Evolutionary conservation across 768 basidiomycete species (phyloP).

Genomic region (Rhizopogon salebrosus): DNA sequence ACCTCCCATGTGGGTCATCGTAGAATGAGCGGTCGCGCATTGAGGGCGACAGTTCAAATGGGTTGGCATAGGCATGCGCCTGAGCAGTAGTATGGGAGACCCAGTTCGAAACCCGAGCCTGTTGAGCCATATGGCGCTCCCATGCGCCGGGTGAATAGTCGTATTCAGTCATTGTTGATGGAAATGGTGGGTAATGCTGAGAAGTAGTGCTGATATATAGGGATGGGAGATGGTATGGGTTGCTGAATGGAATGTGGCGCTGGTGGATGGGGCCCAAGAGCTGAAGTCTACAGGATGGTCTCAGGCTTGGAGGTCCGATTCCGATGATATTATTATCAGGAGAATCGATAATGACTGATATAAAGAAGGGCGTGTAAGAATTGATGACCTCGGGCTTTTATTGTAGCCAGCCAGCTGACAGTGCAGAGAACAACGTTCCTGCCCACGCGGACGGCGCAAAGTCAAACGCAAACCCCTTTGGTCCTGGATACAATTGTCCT

Average conservation of each 20-base stretch:
- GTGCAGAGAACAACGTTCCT: conserved; percentile 2
- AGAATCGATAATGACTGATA: conserved; percentile 8
- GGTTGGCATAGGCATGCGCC: conserved; percentile 21
- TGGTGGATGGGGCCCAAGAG: not conserved
- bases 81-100: conserved; percentile 35
- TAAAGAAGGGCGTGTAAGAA: conserved; percentile 1
- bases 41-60: conserved; percentile 24
- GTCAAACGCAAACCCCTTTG: too few relatives aligned
- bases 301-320: not conserved
- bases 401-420: conserved; percentile 2
- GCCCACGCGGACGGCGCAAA: conserved; percentile 4
- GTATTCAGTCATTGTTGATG: conserved; percentile 46
- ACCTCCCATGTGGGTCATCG: conserved; percentile 6
- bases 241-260: not conserved
- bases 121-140: conserved; percentile 41
- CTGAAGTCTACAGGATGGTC: too few relatives aligned
- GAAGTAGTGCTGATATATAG: conserved; percentile 9
- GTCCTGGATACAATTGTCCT: not conserved
- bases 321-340: conserved; percentile 3
- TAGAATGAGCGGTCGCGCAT: conserved; percentile 27
- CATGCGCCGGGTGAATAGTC: conserved; percentile 54
- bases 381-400: conserved; percentile 1
- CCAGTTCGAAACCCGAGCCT: conserved; percentile 46
- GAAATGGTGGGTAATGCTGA: conserved; percentile 6
- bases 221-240: not conserved